Evolutionary conservation across 2,329 filamentous ascomycete species (phyloP).

Genomic region (Fusarium tuaranense): DNA sequence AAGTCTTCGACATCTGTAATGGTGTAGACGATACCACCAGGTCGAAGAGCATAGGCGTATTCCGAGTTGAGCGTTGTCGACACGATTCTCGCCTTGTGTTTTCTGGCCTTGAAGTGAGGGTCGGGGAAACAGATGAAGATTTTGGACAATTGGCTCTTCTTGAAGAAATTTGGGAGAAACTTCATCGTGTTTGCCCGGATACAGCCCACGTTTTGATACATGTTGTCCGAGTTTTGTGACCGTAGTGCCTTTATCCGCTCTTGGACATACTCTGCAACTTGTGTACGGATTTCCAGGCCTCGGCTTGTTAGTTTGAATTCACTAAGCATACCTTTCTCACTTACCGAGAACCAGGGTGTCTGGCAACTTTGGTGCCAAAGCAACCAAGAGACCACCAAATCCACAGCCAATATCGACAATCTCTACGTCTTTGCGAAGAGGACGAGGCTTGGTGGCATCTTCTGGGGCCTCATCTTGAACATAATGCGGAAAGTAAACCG

Average conservation of each 20-base stretch:
- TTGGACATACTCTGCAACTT: conserved; percentile 91
- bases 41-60: conserved; percentile 88
- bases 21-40: conserved; percentile 91
- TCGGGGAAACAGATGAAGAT: conserved; percentile 99
- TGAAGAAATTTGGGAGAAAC: conserved; percentile 98
- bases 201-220: conserved; percentile 89
- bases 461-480: conserved; percentile 57
- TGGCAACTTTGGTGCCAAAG: conserved; percentile 83
- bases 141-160: conserved; percentile 81
- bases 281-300: conserved; percentile 93
- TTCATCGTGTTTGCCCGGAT: conserved; percentile 98
- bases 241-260: conserved; percentile 88
- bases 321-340: conserved; percentile 37
- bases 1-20: conserved; percentile 98
- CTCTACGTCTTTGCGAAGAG: conserved; percentile 75
- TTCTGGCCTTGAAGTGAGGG: conserved; percentile 96
- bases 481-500: conserved; percentile 82
- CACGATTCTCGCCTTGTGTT: conserved; percentile 97
- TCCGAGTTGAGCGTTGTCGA: conserved; percentile 89
- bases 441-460: conserved; percentile 42
- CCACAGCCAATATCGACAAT: conserved; percentile 98
- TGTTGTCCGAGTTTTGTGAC: conserved; percentile 66
- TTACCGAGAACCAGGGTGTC: conserved; percentile 84
- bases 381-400: conserved; percentile 91
- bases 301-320: conserved; percentile 8